A percentile compares a stretch with the other conserved stretches of the same genome.
These are phyloP conservation scores for Saccharomycopsis selenospora DNA, from an alignment of 805 yeast species.

Conservation along the genomic window DNA sequence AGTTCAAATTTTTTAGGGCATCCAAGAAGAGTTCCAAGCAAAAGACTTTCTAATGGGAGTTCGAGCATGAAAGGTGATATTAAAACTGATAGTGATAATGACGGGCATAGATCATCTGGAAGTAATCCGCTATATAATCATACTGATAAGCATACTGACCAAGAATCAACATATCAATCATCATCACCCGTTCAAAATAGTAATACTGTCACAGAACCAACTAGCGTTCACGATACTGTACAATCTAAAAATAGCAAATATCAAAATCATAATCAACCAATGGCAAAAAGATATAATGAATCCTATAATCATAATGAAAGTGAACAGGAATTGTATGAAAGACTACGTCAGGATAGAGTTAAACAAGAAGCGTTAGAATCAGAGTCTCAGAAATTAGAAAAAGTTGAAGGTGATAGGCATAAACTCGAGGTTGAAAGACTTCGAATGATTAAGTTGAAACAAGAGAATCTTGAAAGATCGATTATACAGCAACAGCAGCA, in stretches of 20 bases:
- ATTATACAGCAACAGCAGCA: conserved; percentile 1
- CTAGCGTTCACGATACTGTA: not conserved
- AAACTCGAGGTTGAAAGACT: not conserved
- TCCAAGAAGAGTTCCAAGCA: conserved; percentile 17
- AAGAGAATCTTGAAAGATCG: conserved; percentile 2
- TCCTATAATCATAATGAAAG: not conserved
- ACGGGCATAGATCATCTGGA: not conserved
- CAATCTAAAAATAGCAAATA: not conserved
- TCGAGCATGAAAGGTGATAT: not conserved
- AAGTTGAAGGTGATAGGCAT: conserved; percentile 2
- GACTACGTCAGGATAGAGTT: conserved; percentile 12
- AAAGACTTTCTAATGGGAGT: not conserved
- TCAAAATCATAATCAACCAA: not conserved
- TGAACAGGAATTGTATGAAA: conserved; percentile 16
- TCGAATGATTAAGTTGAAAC: conserved; percentile 1
- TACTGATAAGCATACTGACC: not conserved
- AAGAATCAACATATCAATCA: not conserved
- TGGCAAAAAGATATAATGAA: not conserved
- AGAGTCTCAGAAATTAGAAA: conserved; percentile 1
- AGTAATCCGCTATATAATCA: not conserved
- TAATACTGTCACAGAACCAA: not conserved
- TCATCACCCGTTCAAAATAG: not conserved
- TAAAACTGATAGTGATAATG: not conserved
- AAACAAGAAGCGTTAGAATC: conserved; percentile 14
- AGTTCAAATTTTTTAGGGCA: conserved; percentile 14